Evolutionary conservation across 352 stramenopile species (phyloP).

Genomic region (Pythium sp.): DNA sequence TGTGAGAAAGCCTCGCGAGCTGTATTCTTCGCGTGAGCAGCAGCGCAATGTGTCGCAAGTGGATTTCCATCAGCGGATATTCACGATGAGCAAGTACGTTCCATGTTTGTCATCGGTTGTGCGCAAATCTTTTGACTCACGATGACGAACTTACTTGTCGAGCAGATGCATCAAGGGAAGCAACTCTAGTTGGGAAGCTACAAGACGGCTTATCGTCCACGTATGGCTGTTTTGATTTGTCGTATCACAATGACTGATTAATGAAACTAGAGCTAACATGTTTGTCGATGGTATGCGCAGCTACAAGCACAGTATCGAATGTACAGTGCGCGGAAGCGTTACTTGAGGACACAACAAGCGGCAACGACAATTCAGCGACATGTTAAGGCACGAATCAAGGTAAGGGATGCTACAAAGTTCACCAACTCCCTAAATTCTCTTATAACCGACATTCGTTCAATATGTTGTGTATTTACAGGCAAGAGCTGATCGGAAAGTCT

Average conservation of each 20-base stretch:
- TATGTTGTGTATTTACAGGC: slow-evolving; percentile 16
- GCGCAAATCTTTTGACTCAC: not conserved
- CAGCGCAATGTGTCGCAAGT: slow-evolving; percentile 71
- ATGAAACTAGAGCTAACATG: not conserved
- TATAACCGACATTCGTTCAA: not conserved
- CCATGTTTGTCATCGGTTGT: not conserved
- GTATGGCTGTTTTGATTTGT: slow-evolving; percentile 27
- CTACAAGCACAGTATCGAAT: slow-evolving; percentile 74
- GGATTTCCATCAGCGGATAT: slow-evolving; percentile 73
- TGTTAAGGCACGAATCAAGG: slow-evolving; percentile 49
- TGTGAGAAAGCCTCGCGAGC: slow-evolving; percentile 68
- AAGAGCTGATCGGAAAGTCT: slow-evolving; percentile 27
- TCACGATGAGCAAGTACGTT: slow-evolving; percentile 55
- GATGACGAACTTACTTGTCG: not conserved
- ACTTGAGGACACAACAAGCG: slow-evolving; percentile 29
- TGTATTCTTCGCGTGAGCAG: slow-evolving; percentile 69
- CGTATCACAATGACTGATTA: not conserved
- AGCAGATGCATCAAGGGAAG: slow-evolving; percentile 49
- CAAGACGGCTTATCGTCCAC: slow-evolving; percentile 59
- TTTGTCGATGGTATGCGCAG: slow-evolving; percentile 21
- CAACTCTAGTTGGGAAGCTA: slow-evolving; percentile 63
- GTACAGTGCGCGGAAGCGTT: slow-evolving; percentile 60
- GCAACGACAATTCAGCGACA: slow-evolving; percentile 54
- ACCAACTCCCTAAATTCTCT: not conserved
- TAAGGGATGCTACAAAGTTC: slow-evolving; percentile 9